Percentiles rank a stretch among this genome's conserved stretches.
phyloP scores from a whole-genome alignment of 2,329 filamentous ascomycete species.

The Exophiala aquamarina region DNA sequence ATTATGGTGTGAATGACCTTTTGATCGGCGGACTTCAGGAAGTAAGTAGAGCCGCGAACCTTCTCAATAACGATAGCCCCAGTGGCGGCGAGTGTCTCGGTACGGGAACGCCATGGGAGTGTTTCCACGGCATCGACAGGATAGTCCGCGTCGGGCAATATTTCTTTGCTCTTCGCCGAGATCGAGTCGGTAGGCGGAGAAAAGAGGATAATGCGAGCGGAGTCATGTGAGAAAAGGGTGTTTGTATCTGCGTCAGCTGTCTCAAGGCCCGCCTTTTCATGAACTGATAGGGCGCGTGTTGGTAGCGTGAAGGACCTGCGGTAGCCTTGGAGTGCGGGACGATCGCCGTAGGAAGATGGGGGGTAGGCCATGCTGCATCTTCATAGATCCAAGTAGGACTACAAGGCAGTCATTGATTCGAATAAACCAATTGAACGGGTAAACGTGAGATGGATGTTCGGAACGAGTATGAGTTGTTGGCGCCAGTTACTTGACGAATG shows the following conservation, averaged over 20 bases:
- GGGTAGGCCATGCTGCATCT: conserved; percentile 28
- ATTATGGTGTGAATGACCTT: conserved; percentile 81
- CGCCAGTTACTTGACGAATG: too few species aligned
- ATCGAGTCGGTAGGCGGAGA: conserved; percentile 39
- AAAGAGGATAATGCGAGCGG: conserved; percentile 70
- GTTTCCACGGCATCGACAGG: conserved; percentile 58
- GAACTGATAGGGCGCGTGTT: conserved; percentile 21
- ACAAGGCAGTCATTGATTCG: too few species aligned
- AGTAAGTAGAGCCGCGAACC: conserved; percentile 81
- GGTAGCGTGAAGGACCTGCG: conserved; percentile 26
- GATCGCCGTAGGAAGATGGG: conserved; percentile 25
- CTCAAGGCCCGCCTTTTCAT: conserved; percentile 25
- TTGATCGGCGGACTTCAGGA: conserved; percentile 71
- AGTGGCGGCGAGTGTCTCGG: conserved; percentile 78
- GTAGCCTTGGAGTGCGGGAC: conserved; percentile 23
- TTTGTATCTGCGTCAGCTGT: conserved; percentile 35
- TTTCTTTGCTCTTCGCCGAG: conserved; percentile 33
- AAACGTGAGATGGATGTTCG: too few species aligned
- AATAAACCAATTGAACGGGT: too few species aligned
- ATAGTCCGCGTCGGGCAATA: conserved; percentile 48
- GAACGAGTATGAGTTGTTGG: too few species aligned
- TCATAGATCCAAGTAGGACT: conserved; percentile 1
- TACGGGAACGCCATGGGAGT: conserved; percentile 70
- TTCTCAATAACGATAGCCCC: conserved; percentile 81
- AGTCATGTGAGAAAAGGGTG: conserved; percentile 69